Percentiles rank a stretch among this genome's conserved stretches.
Evolutionary conservation across 2,329 filamentous ascomycete species (phyloP).

Genomic region (Alternaria postmessia): DNA sequence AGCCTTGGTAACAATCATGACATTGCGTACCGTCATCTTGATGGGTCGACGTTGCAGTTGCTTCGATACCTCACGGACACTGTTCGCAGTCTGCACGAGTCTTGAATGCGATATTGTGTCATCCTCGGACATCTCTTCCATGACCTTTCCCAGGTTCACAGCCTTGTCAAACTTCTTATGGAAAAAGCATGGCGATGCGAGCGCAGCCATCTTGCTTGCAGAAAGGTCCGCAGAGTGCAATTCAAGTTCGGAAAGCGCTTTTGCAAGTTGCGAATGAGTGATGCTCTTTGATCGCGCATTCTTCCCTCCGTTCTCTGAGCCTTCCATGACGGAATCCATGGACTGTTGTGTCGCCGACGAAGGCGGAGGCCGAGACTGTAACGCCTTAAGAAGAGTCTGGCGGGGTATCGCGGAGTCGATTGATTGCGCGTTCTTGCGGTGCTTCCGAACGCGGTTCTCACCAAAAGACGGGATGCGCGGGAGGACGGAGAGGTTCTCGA

Average conservation of each 20-base stretch:
- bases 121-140: constrained; percentile 90
- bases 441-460: constrained; percentile 48
- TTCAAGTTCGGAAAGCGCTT: constrained; percentile 63
- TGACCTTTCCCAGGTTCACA: constrained; percentile 91
- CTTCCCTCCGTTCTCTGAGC: constrained; percentile 44
- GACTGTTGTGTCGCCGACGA: constrained; percentile 65
- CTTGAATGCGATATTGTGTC: constrained; percentile 93
- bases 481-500: constrained; percentile 46
- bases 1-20: constrained; percentile 99
- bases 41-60: constrained; percentile 92
- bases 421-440: constrained; percentile 57
- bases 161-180: constrained; percentile 96
- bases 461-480: constrained; percentile 48
- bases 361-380: constrained; percentile 69
- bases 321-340: constrained; percentile 65
- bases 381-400: constrained; percentile 83
- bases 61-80: constrained; percentile 93
- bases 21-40: constrained; percentile 86
- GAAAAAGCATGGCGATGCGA: constrained; percentile 96
- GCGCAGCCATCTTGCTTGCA: constrained; percentile 64
- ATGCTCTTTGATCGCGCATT: constrained; percentile 40
- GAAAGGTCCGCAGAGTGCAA: constrained; percentile 54
- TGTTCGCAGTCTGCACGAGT: constrained; percentile 92
- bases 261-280: constrained; percentile 66
- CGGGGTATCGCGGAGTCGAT: constrained; percentile 72